Base-by-base conservation (phyloP, 805 yeast genomes). In the Barnettozyma populi region DNA sequence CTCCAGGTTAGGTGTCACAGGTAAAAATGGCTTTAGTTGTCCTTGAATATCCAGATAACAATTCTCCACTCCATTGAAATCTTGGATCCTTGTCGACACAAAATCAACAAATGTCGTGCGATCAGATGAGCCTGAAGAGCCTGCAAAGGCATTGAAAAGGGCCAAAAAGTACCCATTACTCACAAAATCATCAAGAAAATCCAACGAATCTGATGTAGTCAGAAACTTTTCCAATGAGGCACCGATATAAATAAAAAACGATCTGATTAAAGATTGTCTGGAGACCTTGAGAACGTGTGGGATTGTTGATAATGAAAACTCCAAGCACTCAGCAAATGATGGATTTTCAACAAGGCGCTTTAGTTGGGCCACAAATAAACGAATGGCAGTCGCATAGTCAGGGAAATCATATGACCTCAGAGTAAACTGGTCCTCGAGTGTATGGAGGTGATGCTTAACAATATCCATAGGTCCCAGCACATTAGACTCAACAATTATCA, bases 401-500 rank as follows among this genome's bases (percentile, higher is more conserved):
- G 34, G 32, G 19, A 50, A 37, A 3, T 43, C 39, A 31, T 40
- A 41, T 14, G 23, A 20, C 27, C 29, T 39, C 2, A 13, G 18
- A 1, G 3, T 5, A 14, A 36, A 39, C 2, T 11, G n/a, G 31
- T 36, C 27, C 27, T 37, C 14, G 18, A 37, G 41, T 5, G 3
- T 25, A 5, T 10, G 45, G 29, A 11, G 19, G 2, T n/a, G 40
- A 32, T 1, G 60, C 7, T 23, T 66, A 57, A 23, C 64, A 54
- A 61, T 25, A 51, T 62, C 62, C 3, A 37, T 36, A 2, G 56
- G 21, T 1, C 52, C 38, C 2, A 71, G 57, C 0, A 64, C 47
- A 7, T 53, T 49, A 2, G 59, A 56, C n/a, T 80, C 82, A 54
- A 87, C 67, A 83, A 90, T 86, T 1, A 90, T 70, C 76, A 92